Base-by-base conservation (phyloP, 768 basidiomycete species). In the Ramaria rubella region DNA sequence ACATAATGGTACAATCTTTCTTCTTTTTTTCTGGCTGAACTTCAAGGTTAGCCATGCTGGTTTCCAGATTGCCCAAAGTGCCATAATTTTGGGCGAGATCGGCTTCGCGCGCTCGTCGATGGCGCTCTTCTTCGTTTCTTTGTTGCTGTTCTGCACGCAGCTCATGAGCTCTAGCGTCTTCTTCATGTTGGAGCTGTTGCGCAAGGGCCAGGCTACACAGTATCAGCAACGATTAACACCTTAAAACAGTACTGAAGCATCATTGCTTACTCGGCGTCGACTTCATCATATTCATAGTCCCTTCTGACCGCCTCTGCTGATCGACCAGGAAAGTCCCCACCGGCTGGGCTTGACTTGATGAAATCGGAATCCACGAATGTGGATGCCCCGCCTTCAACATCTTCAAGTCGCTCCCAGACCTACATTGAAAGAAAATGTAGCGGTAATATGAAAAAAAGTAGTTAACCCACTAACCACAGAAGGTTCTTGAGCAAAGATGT, bases 381-480 rank as follows among this genome's bases (percentile, higher is more conserved):
- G 29, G 87, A 82, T 60, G 76, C 83, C 2, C 81, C 77, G 1
- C 90, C 90, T 58, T 95, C 92, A 29, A 94, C 78, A 64, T 95
- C 94, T 62, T 89, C 90, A 27, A 96, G 72, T 19, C 86, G 81
- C 70, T 96, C 94, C 94, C 94, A 96, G 3, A 56, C 55, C 55
- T 56, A 23, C 40, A n/a, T n/a, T n/a, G n/a, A n/a, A n/a, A n/a
- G 21, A 26, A 53, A 53, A 5, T 8, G 30, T 14, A 12, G 12
- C 44, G 24, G 36, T 12, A 29, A 3, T 1, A 54, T 26, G 38
- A 21, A 11, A 15, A 29, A 11, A 21, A 11, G n/a, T n/a, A 21
- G 50, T 33, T 8, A 24, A 26, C 24, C 4, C n/a, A 45, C 55
- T 46, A 19, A 94, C 86, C 24, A 95, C 81, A 17, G 81, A 81